Percentiles rank a stretch among this genome's conserved stretches.
phyloP scores from a whole-genome alignment of 208 protist species.

The Crithidia bombi region DNA sequence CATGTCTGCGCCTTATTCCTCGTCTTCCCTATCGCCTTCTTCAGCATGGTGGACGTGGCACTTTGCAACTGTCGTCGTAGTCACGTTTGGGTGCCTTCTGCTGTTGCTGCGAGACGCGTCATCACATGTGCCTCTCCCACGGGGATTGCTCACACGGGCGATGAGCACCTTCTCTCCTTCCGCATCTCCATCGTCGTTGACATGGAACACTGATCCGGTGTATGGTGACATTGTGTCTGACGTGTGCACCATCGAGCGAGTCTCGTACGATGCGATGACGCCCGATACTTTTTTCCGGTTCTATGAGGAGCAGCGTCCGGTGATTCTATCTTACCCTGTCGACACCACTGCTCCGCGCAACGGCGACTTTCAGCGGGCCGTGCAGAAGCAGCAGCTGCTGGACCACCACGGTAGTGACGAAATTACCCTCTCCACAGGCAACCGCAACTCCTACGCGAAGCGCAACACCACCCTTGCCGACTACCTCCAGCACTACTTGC shows the following conservation, averaged over 20 bases:
- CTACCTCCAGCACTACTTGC: slow-evolving; percentile 30
- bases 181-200: background rate
- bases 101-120: background rate
- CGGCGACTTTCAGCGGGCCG: slow-evolving; percentile 1
- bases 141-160: background rate
- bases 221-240: slow-evolving; percentile 27
- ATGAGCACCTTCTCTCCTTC: background rate
- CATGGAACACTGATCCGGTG: slow-evolving; percentile 11
- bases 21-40: background rate
- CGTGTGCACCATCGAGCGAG: slow-evolving; percentile 39
- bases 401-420: slow-evolving; percentile 32
- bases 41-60: background rate
- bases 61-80: background rate
- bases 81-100: background rate
- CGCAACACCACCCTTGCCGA: slow-evolving; percentile 14
- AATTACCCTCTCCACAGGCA: slow-evolving; percentile 45
- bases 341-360: background rate
- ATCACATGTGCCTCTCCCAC: background rate
- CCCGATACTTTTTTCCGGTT: slow-evolving; percentile 21
- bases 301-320: slow-evolving; percentile 32
- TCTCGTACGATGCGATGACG: slow-evolving; percentile 19
- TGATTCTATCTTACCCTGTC: slow-evolving; percentile 25
- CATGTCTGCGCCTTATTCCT: background rate
- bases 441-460: slow-evolving; percentile 51
- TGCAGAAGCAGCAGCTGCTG: slow-evolving; percentile 30